Evolutionary conservation across 192 early-diverging fungal species (phyloP).

Genomic region (Coemansia sp.): DNA sequence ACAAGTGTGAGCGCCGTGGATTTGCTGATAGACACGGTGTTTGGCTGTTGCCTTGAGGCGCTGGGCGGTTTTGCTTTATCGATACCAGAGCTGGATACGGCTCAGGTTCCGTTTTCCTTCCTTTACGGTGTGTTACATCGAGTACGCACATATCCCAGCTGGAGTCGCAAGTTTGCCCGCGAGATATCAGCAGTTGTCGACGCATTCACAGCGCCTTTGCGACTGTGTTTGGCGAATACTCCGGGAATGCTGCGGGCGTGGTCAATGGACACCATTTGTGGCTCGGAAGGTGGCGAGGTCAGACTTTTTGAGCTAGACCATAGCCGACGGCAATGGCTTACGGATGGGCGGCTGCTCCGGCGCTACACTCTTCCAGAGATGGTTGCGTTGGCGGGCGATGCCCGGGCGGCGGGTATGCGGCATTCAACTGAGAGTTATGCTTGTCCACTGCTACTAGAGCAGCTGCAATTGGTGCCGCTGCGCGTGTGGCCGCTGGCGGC

Average conservation of each 20-base stretch:
- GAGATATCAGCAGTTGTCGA: constrained; percentile 44
- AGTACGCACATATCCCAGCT: constrained; percentile 34
- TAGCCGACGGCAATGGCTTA: constrained; percentile 9
- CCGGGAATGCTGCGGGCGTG: background rate
- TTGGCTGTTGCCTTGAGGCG: constrained; percentile 37
- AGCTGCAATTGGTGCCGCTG: background rate
- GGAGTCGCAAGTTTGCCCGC: constrained; percentile 48
- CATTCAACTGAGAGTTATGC: background rate
- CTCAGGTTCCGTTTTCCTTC: constrained; percentile 17
- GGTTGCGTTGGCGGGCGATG: constrained; percentile 28
- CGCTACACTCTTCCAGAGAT: constrained; percentile 40
- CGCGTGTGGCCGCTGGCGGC: constrained; percentile 4
- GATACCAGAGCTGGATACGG: constrained; percentile 1
- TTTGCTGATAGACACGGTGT: constrained; percentile 20
- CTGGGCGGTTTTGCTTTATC: constrained; percentile 37
- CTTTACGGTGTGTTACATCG: constrained; percentile 12
- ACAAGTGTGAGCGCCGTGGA: constrained; percentile 17
- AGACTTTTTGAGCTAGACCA: background rate
- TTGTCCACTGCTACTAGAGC: background rate
- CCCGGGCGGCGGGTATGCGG: background rate
- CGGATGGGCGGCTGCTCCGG: constrained; percentile 19
- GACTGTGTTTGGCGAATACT: too few relatives aligned
- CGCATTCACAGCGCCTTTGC: background rate
- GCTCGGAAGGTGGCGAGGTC: background rate
- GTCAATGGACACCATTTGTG: background rate